These are phyloP conservation scores for Asterophora parasitica DNA, from an alignment of 768 basidiomycete species.

Conservation along the genomic window DNA sequence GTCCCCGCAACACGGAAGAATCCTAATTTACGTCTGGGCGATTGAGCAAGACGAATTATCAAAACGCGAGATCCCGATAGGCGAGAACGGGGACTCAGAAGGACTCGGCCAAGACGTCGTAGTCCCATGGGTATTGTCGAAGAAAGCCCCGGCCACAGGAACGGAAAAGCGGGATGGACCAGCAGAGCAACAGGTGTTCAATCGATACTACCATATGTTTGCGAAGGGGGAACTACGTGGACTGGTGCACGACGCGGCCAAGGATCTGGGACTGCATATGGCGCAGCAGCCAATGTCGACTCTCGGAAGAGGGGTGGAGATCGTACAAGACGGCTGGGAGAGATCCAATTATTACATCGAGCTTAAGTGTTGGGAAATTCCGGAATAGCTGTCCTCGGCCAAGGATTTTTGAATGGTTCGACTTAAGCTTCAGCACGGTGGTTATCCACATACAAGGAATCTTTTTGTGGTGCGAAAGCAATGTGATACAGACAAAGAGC, in stretches of 20 bases:
- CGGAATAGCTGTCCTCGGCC: constrained; percentile 14
- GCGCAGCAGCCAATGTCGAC: constrained; percentile 25
- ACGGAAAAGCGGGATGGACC: constrained; percentile 16
- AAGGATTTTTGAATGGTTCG: not conserved
- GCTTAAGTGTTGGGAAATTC: constrained; percentile 52
- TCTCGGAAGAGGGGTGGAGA: constrained; percentile 48
- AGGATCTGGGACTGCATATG: constrained; percentile 49
- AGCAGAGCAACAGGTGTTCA: constrained; percentile 48
- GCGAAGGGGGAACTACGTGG: constrained; percentile 66
- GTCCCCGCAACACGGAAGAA: constrained; percentile 63
- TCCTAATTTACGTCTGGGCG: constrained; percentile 96
- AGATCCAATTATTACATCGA: constrained; percentile 87
- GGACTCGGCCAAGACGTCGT: constrained; percentile 70
- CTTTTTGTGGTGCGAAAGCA: constrained; percentile 24
- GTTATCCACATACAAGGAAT: constrained; percentile 5
- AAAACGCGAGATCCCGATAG: constrained; percentile 57
- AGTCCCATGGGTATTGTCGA: constrained; percentile 79
- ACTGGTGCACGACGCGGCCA: constrained; percentile 61
- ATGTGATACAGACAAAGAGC: constrained; percentile 25
- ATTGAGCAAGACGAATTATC: constrained; percentile 86
- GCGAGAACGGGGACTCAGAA: constrained; percentile 14
- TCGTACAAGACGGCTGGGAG: constrained; percentile 79
- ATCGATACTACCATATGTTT: constrained; percentile 98
- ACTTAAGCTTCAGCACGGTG: not conserved
- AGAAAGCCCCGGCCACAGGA: constrained; percentile 19